Evolutionary conservation across 768 basidiomycete species (phyloP).

Genomic region (Suillus cothurnatus): DNA sequence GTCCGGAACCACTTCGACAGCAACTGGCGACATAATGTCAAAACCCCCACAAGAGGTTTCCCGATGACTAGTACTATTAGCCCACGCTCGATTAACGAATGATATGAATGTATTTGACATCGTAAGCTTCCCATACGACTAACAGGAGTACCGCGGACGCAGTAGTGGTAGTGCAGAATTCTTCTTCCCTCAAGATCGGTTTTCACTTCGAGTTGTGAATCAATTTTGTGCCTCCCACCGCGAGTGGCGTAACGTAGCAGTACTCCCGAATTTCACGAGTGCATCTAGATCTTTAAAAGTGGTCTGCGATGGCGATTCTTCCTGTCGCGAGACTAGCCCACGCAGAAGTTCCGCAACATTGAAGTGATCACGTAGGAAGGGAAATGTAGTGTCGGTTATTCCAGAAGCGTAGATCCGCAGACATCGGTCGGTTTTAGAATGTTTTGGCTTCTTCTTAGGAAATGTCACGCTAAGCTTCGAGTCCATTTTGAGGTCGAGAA

Average conservation of each 20-base stretch:
- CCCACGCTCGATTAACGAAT: not conserved
- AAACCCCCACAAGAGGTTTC: not conserved
- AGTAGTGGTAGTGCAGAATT: not conserved
- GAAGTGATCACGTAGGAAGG: not conserved
- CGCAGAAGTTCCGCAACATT: not conserved
- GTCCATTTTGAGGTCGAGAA: conserved; percentile 2
- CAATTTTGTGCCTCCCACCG: not conserved
- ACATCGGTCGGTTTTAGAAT: not conserved
- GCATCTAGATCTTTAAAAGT: not conserved
- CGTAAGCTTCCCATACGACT: not conserved
- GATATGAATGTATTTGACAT: not conserved
- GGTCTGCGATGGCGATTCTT: not conserved
- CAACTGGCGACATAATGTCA: not conserved
- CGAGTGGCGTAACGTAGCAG: not conserved
- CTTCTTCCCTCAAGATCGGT: not conserved
- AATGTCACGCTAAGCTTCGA: not conserved
- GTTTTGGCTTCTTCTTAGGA: not conserved
- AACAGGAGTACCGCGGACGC: not conserved
- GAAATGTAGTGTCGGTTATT: not conserved
- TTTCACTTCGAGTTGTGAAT: not conserved
- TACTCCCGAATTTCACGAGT: not conserved
- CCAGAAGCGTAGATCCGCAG: conserved; percentile 4
- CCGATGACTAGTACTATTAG: not conserved
- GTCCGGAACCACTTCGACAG: not conserved
- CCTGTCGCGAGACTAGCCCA: not conserved